A percentile compares a stretch with the other conserved stretches of the same genome.
These are phyloP conservation scores for Epichloe glyceriae DNA, from an alignment of 2,329 filamentous ascomycete species.

Conservation along the genomic window DNA sequence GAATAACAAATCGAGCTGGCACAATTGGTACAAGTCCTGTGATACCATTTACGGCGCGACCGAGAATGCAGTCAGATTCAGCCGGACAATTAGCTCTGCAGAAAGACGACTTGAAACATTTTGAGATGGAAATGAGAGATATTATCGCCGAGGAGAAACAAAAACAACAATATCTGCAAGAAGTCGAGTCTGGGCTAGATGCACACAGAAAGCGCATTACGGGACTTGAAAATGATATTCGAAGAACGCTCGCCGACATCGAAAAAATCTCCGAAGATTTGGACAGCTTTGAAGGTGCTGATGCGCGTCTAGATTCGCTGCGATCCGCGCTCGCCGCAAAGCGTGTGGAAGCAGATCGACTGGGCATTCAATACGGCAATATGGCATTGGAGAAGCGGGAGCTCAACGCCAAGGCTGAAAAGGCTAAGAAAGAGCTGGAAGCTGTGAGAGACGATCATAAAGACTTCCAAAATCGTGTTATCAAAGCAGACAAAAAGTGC, in stretches of 20 bases:
- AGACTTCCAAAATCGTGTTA: slow-evolving; percentile 32
- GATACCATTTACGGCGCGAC: slow-evolving; percentile 34
- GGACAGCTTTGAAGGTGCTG: slow-evolving; percentile 53
- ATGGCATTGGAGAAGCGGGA: slow-evolving; percentile 35
- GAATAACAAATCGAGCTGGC: slow-evolving; percentile 34
- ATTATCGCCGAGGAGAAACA: slow-evolving; percentile 35
- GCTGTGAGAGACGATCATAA: slow-evolving; percentile 21
- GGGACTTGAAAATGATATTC: slow-evolving; percentile 38
- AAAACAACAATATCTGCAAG: slow-evolving; percentile 34
- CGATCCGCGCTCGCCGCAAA: slow-evolving; percentile 42
- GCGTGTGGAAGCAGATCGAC: slow-evolving; percentile 34
- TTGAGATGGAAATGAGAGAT: slow-evolving; percentile 40
- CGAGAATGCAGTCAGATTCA: slow-evolving; percentile 71
- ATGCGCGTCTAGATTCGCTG: slow-evolving; percentile 49
- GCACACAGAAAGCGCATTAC: slow-evolving; percentile 27
- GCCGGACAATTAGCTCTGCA: slow-evolving; percentile 49
- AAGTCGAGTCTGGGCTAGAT: slow-evolving; percentile 31
- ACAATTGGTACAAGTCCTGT: slow-evolving; percentile 29
- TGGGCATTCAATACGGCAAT: slow-evolving; percentile 42
- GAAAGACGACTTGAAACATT: slow-evolving; percentile 35
- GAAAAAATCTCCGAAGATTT: slow-evolving; percentile 41
- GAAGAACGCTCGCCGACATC: slow-evolving; percentile 48
- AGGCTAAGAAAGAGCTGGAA: slow-evolving; percentile 24
- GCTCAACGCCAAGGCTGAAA: slow-evolving; percentile 30
- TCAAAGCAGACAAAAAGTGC: slow-evolving; percentile 43